Evolutionary conservation across 805 yeast species (phyloP).

Genomic region (Naumovozyma castellii): DNA sequence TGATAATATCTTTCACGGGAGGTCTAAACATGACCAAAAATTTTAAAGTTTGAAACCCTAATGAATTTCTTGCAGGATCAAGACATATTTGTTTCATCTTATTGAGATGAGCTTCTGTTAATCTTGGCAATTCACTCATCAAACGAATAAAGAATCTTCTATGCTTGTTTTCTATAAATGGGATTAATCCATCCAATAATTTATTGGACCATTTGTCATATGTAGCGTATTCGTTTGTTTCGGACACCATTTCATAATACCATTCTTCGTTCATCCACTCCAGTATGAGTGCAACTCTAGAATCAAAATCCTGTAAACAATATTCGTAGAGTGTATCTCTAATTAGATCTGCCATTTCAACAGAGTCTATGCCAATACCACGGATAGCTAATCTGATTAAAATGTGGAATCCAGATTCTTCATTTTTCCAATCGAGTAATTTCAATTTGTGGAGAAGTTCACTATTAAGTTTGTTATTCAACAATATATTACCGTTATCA

Average conservation of each 20-base stretch:
- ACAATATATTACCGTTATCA: background rate
- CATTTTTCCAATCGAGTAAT: conserved; percentile 46
- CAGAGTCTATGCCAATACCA: conserved; percentile 42
- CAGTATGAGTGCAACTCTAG: conserved; percentile 62
- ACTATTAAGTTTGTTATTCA: conserved; percentile 6
- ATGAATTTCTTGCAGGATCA: conserved; percentile 72
- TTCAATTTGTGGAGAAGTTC: conserved; percentile 20
- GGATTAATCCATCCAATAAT: conserved; percentile 69
- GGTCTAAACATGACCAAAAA: conserved; percentile 85
- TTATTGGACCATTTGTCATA: conserved; percentile 65
- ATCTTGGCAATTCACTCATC: conserved; percentile 76
- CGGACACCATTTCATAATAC: conserved; percentile 43
- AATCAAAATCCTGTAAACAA: conserved; percentile 62
- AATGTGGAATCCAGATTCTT: conserved; percentile 67
- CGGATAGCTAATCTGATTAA: conserved; percentile 74
- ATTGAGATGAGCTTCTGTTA: conserved; percentile 51
- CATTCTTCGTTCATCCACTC: conserved; percentile 97
- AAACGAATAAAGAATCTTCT: conserved; percentile 72
- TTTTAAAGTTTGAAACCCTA: conserved; percentile 78
- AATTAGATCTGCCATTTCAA: conserved; percentile 48
- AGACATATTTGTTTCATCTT: conserved; percentile 65
- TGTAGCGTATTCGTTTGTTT: conserved; percentile 11
- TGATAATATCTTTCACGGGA: conserved; percentile 46
- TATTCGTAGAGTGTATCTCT: conserved; percentile 65
- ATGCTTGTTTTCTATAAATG: conserved; percentile 75